Base-by-base conservation (phyloP, 2,329 filamentous ascomycete genomes). In the Fusarium lyarnte region DNA sequence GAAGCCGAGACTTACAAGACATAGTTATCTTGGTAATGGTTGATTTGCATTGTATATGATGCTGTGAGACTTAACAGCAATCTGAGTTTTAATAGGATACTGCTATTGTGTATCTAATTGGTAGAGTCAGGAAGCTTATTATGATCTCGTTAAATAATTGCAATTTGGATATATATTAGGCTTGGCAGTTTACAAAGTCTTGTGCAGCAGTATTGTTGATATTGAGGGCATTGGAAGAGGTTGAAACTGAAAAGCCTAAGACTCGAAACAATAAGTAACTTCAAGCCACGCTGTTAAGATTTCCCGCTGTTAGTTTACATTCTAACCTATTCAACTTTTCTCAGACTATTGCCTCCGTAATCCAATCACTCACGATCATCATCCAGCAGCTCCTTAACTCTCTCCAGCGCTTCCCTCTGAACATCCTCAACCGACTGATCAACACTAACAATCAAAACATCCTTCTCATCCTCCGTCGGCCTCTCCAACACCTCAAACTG, bases 401-500 rank as follows among this genome's bases (percentile, higher is more conserved):
- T 64, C 8, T 10, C 10, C 41, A 72, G 17, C 5, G 69, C 69
- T n/a, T 72, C 69, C 16, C 16, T 58, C 31, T 72, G 63, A 3
- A 72, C 69, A 21, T 35, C 36, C 11, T 65, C 63, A 16, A 72
- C 54, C 2, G 46, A 14, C 21, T 72, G 68, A 25, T 72, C 63
- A 19, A 72, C 69, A 11, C 53, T 65, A 2, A 72, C 27, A 4
- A 31, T 54, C 35, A 72, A 49, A 39, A 72, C 69, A 45, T 72
- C 68, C 1, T 7, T 21, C 27, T 72, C 69, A 39, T 72, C 69
- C 6, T 39, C 7, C 1, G 2, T 39, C 0, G 69, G 69, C 3
- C 58, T 39, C 19, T 72, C 69, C 11, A 72, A 1, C 0, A 39
- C 54, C 10, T 72, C 63, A 29, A 72, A 72, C 14, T 72, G 69